These are phyloP conservation scores for Ascosphaera apis DNA, from an alignment of 2,329 filamentous ascomycete genomes.

Conservation along the genomic window DNA sequence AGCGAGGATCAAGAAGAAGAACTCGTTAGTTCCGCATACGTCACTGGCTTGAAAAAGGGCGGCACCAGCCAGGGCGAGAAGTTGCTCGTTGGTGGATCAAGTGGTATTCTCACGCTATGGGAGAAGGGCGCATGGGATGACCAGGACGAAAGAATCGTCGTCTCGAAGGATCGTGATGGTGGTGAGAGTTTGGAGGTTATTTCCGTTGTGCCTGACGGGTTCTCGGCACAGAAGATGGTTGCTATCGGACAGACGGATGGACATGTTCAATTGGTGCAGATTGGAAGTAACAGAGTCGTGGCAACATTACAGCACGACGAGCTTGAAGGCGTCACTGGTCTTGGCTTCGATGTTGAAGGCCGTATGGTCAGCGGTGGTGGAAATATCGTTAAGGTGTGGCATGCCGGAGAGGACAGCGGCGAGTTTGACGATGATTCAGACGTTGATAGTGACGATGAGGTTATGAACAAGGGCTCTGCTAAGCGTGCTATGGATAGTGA, in stretches of 20 bases:
- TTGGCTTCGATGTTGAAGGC: conserved; percentile 67
- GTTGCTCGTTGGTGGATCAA: conserved; percentile 53
- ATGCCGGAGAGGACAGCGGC: conserved; percentile 9
- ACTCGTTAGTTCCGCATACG: conserved; percentile 56
- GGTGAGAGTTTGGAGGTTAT: conserved; percentile 69
- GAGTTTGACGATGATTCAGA: conserved; percentile 31
- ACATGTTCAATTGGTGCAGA: conserved; percentile 49
- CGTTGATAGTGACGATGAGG: conserved; percentile 27
- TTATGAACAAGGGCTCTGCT: conserved; percentile 11
- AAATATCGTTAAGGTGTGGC: conserved; percentile 72
- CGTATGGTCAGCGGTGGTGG: conserved; percentile 82
- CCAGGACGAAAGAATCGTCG: conserved; percentile 67
- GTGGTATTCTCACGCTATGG: conserved; percentile 76
- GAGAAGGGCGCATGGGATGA: conserved; percentile 90
- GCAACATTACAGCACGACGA: conserved; percentile 55
- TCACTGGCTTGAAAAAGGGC: conserved; percentile 48
- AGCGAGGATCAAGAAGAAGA: conserved; percentile 94
- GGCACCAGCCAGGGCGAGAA: conserved; percentile 48
- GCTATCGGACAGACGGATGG: conserved; percentile 69
- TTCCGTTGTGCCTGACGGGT: conserved; percentile 43
- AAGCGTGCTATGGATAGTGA: conserved; percentile 20
- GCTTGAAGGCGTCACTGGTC: conserved; percentile 56
- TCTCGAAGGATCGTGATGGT: conserved; percentile 38
- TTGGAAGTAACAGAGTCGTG: conserved; percentile 50
- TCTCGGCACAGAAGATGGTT: conserved; percentile 41